Percentiles rank a stretch among this genome's conserved stretches.
Evolutionary conservation across 768 basidiomycete genomes (phyloP).

Genomic region (Boletus rubroflammeus): DNA sequence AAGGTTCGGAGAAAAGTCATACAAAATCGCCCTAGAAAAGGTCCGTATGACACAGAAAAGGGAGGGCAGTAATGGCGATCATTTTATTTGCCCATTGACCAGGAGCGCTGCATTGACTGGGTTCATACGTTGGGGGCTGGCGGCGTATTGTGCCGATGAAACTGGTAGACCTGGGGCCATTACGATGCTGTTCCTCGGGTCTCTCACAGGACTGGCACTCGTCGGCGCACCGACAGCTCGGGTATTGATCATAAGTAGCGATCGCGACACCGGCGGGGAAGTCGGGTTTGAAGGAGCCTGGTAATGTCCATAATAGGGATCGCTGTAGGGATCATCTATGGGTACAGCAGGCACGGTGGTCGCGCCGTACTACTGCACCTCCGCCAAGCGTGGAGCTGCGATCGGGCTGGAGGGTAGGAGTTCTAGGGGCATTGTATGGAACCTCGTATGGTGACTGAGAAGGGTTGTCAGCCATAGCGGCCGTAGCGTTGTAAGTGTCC

Average conservation of each 20-base stretch:
- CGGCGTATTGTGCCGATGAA: conserved; percentile 33
- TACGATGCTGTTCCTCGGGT: conserved; percentile 28
- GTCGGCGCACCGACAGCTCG: conserved; percentile 23
- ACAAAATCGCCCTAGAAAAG: conserved; percentile 9
- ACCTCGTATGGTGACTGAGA: conserved; percentile 16
- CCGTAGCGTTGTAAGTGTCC: conserved; percentile 39
- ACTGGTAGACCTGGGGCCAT: conserved; percentile 24
- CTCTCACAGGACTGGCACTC: conserved; percentile 38
- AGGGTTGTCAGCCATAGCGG: conserved; percentile 11
- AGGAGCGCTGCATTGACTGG: conserved; percentile 42
- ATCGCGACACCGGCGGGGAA: conserved; percentile 31
- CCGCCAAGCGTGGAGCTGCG: conserved; percentile 58
- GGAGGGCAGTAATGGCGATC: neutral
- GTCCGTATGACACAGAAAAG: conserved; percentile 17
- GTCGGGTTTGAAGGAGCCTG: conserved; percentile 18
- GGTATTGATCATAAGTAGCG: conserved; percentile 41
- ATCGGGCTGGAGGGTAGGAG: conserved; percentile 33
- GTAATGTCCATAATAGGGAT: conserved; percentile 28
- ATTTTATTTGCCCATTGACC: conserved; percentile 47
- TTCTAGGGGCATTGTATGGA: conserved; percentile 12
- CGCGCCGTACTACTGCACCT: conserved; percentile 50
- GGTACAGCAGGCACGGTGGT: conserved; percentile 43
- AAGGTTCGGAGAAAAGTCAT: conserved; percentile 17
- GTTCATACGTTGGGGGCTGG: conserved; percentile 67
- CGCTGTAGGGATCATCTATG: conserved; percentile 27